Conservation (phyloP, 2,329 filamentous ascomycete genomes). For the Teratosphaeriaceae sp. region DNA sequence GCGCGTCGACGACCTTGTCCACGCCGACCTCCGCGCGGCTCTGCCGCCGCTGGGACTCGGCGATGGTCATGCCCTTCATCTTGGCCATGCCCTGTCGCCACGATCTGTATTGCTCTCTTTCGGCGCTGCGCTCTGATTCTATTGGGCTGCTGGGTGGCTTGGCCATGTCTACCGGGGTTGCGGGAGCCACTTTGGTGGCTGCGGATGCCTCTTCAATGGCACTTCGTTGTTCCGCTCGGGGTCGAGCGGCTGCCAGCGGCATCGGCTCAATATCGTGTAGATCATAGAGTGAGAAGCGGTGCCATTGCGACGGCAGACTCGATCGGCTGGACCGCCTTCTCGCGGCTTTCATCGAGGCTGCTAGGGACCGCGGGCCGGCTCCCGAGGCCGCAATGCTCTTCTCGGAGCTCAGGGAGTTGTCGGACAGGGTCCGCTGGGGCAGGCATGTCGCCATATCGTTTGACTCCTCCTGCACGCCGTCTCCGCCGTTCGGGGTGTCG, state of each 20-base stretch:
- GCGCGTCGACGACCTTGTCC: slow-evolving; percentile 59
- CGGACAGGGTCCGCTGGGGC: background rate
- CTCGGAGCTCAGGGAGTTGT: slow-evolving; percentile 5
- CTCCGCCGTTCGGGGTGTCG: slow-evolving; percentile 4
- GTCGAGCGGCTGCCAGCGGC: slow-evolving; percentile 7
- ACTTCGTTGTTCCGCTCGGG: background rate
- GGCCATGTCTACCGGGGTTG: slow-evolving; percentile 13
- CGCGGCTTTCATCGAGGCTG: background rate
- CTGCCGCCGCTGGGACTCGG: slow-evolving; percentile 28
- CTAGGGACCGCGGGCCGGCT: background rate
- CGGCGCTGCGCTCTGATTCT: slow-evolving; percentile 28
- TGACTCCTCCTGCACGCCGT: slow-evolving; percentile 7
- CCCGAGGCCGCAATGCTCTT: slow-evolving; percentile 6
- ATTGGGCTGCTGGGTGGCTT: slow-evolving; percentile 9
- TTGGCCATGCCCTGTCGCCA: slow-evolving; percentile 44
- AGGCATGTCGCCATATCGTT: slow-evolving; percentile 9
- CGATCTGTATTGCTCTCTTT: slow-evolving; percentile 41
- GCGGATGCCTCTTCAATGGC: background rate
- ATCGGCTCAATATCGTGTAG: slow-evolving; percentile 18
- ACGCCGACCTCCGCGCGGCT: slow-evolving; percentile 35
- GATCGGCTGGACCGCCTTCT: slow-evolving; percentile 10
- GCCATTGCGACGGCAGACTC: slow-evolving; percentile 20
- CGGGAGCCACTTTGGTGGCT: slow-evolving; percentile 9
- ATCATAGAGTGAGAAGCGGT: slow-evolving; percentile 27
- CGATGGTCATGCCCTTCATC: slow-evolving; percentile 32